Base-by-base conservation (phyloP, 1,284 basidiomycete species). In the Hemileia vastatrix region DNA sequence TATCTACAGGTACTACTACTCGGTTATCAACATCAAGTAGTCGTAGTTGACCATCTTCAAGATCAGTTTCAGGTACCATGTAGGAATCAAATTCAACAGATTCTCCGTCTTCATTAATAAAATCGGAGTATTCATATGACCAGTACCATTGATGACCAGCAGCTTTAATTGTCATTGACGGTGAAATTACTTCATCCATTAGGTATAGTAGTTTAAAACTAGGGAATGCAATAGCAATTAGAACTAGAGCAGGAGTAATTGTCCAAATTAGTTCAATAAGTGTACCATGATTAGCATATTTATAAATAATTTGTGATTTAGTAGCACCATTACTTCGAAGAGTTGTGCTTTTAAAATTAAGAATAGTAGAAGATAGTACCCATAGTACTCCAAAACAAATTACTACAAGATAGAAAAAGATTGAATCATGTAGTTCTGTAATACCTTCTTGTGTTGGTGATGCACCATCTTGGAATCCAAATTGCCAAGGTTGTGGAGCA, bases 1-100 rank as follows among this genome's bases (percentile, higher is more conserved):
- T 73, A 67, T 76, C 71, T 51, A 76, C 71, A 54, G 76, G 76
- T 63, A 77, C 70, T 49, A 76, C 72, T 47, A 77, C 68, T 66
- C 73, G 73, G 69, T 76, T 74, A 69, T 77, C 76, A 61, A 77
- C 75, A 61, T 77, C 76, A 54, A 77, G 69, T 58, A 77, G 67
- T 72, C 76, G 72, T 67, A 77, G 67, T 70, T 76, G 75, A 65
- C 76, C 76, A 64, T 74, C 70, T 69, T 76, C 76, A 71, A 77
- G 67, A 62, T 77, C 76, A 77, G 57, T 27, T 66, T 66, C 18
- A 76, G 76, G 52, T 65, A 66, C 2, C 75, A 76, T 23, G 71
- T 68, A 23, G 75, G 68, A 18, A 74, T 75, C 6, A 75, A 75
- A 15, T 72, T 75, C 44, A 65, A 70, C 18, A 67, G 57, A 11